Evolutionary conservation across 2,329 filamentous ascomycete genomes (phyloP), one percentile per base, ranked within the genome.

Genomic region (Aureobasidium melanogenum): DNA sequence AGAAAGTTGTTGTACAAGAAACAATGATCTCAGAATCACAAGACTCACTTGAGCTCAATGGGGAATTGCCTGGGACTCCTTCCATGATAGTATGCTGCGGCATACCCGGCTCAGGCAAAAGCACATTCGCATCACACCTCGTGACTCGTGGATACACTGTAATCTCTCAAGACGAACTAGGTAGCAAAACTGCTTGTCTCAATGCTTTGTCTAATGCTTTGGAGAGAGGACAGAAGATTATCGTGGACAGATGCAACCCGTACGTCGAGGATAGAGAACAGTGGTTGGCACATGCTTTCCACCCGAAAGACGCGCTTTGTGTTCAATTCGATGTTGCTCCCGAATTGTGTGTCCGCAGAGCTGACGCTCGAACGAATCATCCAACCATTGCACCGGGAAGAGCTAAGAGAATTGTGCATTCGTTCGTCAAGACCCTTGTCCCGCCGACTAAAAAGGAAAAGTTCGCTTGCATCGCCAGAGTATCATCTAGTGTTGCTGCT

Each of bases 71-170:
- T 55, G 8, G 36, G 24, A 15, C 22, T 5, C 41, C 61, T 22
- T 62, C 63, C 19, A 28, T 62, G 10, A 50, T 60, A 10, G 38
- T 62, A 14, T 60, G 61, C 19, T 55, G 58, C 26, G 63, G 63
- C 14, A 17, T 64, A 30, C 63, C 63, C 6, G 63, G 63, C 17
- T 62, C 63, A 17, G 63, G 63, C 5, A 64, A 64, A 22, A 62
- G 54, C 19, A 60, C 47, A 12, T 56, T 64, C 19, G 55, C 60
- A 15, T 43, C 39, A 22, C 22, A 24, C 3, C 50, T 61, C n/a
- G 22, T 50, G 32, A 19, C 9, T 9, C 30, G 39, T 1, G 32
- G 30, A 19, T 61, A 54, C 5, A 38, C 38, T 14, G 24, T 61
- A 6, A 58, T 64, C 17, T 62, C 34, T 36, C 63, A 64, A 30